Conservation (phyloP, 2,329 filamentous ascomycete genomes). For the Didymella exigua region DNA sequence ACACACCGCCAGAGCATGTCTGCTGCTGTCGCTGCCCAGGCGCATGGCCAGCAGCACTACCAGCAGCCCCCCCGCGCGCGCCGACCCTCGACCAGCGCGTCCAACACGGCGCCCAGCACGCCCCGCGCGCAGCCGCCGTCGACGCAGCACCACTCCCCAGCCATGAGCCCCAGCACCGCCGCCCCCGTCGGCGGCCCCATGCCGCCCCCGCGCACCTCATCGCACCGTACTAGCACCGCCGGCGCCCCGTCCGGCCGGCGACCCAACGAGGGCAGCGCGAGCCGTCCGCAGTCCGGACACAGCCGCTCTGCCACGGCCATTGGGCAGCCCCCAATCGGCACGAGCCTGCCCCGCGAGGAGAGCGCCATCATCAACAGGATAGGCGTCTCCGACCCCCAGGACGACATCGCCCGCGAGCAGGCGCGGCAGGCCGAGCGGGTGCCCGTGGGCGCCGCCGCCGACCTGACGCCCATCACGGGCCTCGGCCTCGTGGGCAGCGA, state of each 20-base stretch:
- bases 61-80: slow-evolving; percentile 36
- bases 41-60: slow-evolving; percentile 44
- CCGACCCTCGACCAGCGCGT: slow-evolving; percentile 42
- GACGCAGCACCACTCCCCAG: slow-evolving; percentile 44
- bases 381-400: slow-evolving; percentile 75
- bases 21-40: slow-evolving; percentile 46
- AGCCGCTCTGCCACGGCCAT: slow-evolving; percentile 57
- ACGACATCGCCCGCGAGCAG: slow-evolving; percentile 73
- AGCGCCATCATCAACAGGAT: slow-evolving; percentile 80
- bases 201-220: slow-evolving; percentile 80
- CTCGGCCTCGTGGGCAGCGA: slow-evolving; percentile 58
- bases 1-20: slow-evolving; percentile 37
- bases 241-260: slow-evolving; percentile 48
- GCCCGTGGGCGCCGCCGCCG: slow-evolving; percentile 50
- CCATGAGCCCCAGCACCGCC: slow-evolving; percentile 56
- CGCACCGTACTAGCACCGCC: slow-evolving; percentile 59
- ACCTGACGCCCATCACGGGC: slow-evolving; percentile 55
- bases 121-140: slow-evolving; percentile 47
- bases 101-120: slow-evolving; percentile 49
- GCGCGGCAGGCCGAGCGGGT: slow-evolving; percentile 69
- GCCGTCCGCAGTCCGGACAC: slow-evolving; percentile 46
- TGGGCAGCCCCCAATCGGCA: slow-evolving; percentile 59
- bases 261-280: slow-evolving; percentile 50
- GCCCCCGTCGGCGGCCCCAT: slow-evolving; percentile 66
- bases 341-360: slow-evolving; percentile 70